Conservation (phyloP, 169 alveolate species). For the Plasmodium inui region DNA sequence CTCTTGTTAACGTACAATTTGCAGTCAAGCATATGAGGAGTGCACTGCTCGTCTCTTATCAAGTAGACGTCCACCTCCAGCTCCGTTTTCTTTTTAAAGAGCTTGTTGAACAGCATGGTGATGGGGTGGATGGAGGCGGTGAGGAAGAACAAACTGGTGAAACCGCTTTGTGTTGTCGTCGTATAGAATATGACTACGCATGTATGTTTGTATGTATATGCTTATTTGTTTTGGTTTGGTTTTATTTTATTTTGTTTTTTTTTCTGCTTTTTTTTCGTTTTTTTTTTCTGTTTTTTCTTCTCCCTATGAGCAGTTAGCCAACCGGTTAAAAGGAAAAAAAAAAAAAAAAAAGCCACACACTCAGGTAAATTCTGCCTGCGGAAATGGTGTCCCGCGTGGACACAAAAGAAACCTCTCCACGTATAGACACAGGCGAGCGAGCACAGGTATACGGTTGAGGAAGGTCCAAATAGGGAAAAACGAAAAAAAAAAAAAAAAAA, state of each 20-base stretch:
- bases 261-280: too few relatives aligned
- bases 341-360: too few relatives aligned
- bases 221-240: not conserved
- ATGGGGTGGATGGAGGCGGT: too few relatives aligned
- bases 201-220: not conserved
- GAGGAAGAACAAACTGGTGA: not conserved
- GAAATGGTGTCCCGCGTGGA: too few relatives aligned
- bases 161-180: too few relatives aligned
- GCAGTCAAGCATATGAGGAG: constrained; percentile 14
- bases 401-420: too few relatives aligned
- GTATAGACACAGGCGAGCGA: not conserved
- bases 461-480: not conserved
- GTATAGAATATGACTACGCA: not conserved
- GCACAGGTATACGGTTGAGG: not conserved
- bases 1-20: constrained; percentile 16
- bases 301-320: too few relatives aligned
- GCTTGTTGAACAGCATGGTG: constrained; percentile 19
- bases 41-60: constrained; percentile 13
- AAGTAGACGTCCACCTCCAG: constrained; percentile 24
- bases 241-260: too few relatives aligned
- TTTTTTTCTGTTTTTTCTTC: too few relatives aligned
- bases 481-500: not conserved
- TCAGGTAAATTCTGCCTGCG: too few relatives aligned
- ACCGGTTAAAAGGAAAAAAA: too few relatives aligned
- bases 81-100: constrained; percentile 19